These are phyloP conservation scores for Colletotrichum gloeosporioides DNA, from an alignment of 2,329 filamentous ascomycete species.

Conservation along the genomic window DNA sequence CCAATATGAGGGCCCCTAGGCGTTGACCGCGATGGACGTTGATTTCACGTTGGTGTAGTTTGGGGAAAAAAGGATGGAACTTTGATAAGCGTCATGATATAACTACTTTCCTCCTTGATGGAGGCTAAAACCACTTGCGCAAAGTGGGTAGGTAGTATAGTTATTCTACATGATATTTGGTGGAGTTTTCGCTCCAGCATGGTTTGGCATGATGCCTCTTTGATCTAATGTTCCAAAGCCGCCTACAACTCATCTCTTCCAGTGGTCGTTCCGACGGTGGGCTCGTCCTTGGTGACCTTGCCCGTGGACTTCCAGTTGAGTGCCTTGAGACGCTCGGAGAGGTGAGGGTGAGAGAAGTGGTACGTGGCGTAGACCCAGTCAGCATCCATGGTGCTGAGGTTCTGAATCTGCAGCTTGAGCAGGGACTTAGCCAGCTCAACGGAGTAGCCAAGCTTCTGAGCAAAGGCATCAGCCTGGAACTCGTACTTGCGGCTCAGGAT, in stretches of 20 bases:
- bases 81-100: neutral
- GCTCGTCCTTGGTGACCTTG: conserved; percentile 46
- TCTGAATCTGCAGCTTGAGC: conserved; percentile 98
- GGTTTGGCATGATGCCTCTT: neutral
- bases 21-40: neutral
- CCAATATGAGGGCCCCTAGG: conserved; percentile 51
- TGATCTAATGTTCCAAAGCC: neutral
- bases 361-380: conserved; percentile 99
- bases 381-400: conserved; percentile 97
- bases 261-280: conserved; percentile 68
- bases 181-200: neutral
- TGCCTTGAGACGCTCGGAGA: conserved; percentile 90
- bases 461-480: conserved; percentile 94
- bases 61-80: neutral
- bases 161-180: neutral
- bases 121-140: neutral
- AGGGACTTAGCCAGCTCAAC: conserved; percentile 84
- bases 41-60: neutral
- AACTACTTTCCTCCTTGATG: neutral
- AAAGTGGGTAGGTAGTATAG: neutral
- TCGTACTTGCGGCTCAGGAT: conserved; percentile 93
- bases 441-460: conserved; percentile 82
- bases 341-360: conserved; percentile 96
- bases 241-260: conserved; percentile 77
- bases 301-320: conserved; percentile 80